Evolutionary conservation across 1,139 yeast species (phyloP), one percentile per base, ranked within the genome.

Genomic region (Pichia sp.): DNA sequence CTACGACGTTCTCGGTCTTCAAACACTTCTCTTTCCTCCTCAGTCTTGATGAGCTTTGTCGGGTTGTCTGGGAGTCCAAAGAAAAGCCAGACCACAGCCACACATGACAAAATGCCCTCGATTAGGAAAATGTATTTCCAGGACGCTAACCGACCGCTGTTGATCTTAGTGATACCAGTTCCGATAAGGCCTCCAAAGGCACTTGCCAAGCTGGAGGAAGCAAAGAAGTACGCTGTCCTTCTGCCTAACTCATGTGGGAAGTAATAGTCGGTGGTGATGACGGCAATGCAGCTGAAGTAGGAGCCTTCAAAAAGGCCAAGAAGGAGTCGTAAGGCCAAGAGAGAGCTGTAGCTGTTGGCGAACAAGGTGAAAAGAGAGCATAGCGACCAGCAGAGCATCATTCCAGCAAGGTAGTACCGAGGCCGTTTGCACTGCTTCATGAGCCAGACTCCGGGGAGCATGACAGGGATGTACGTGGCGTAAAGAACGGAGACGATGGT

Each of bases 361-460:
- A 52, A 52, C 51, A 52, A 42, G 16, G 51, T 52, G 40, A 50
- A 49, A n/a, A 52, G 34, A 31, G 52, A 52, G 15, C 52, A 48
- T 8, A 54, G 6, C 2, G 56, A 54, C 56, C 56, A 54, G 30
- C 45, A 51, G 26, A 51, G 23, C 48, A 54, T 51, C 51, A 51
- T 51, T 7, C 16, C 45, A 23, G 42, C 38, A 16, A 54, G 32
- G 45, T 54, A 54, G 16, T 36, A 44, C 23, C 47, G 44, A 30
- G 56, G 56, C 16, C 48, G 42, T 15, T 42, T 34, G 19, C 23
- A 54, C 30, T 44, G 46, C 15, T 51, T 50, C 56, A 54, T 54
- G 8, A 54, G 13, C 56, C 56, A 54, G 31, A 54, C 56, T 31
- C 56, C 54, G 2, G 56, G 56, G 10, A 54, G n/a, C 56, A 54